A percentile compares a stretch with the other conserved stretches of the same genome.
Conservation (phyloP, 208 protist genomes). For the Zelonia costaricensis region DNA sequence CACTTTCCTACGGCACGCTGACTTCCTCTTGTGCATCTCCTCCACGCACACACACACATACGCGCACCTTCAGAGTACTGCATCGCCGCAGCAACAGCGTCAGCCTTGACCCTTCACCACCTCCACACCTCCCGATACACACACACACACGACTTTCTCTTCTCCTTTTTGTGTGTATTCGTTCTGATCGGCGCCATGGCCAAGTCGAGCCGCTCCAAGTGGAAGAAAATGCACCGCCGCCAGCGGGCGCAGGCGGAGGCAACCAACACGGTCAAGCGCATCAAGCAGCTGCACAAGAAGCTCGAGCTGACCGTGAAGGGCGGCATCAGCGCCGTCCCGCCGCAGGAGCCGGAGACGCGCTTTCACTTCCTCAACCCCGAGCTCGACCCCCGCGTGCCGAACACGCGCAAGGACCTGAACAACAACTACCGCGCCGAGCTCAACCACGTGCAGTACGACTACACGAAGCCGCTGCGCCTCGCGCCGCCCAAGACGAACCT, state of each 20-base stretch:
- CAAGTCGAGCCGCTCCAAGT: conserved; percentile 85
- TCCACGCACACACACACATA: too few species aligned
- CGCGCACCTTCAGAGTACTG: too few species aligned
- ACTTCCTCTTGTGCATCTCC: too few species aligned
- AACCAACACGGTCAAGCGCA: conserved; percentile 41
- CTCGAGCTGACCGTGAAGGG: conserved; percentile 66
- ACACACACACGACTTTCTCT: too few species aligned
- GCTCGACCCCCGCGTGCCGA: conserved; percentile 59
- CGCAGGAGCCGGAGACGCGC: conserved; percentile 72
- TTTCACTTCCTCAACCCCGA: conserved; percentile 86
- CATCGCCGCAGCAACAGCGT: neutral
- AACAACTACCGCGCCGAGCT: conserved; percentile 69
- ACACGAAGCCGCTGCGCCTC: conserved; percentile 64
- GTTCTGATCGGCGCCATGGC: conserved; percentile 44
- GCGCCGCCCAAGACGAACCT: conserved; percentile 49
- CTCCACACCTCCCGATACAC: neutral
- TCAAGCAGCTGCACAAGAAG: conserved; percentile 68
- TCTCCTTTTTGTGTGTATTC: neutral
- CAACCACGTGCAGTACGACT: conserved; percentile 51
- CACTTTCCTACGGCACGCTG: too few species aligned
- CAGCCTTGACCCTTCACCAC: neutral
- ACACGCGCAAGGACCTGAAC: conserved; percentile 59
- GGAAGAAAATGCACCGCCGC: conserved; percentile 82
- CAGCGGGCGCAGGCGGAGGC: conserved; percentile 48
- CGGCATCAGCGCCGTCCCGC: conserved; percentile 65